Percentiles rank a stretch among this genome's conserved stretches.
Evolutionary conservation across 2,329 filamentous ascomycete species (phyloP).

Genomic region (Fusarium lateritium): DNA sequence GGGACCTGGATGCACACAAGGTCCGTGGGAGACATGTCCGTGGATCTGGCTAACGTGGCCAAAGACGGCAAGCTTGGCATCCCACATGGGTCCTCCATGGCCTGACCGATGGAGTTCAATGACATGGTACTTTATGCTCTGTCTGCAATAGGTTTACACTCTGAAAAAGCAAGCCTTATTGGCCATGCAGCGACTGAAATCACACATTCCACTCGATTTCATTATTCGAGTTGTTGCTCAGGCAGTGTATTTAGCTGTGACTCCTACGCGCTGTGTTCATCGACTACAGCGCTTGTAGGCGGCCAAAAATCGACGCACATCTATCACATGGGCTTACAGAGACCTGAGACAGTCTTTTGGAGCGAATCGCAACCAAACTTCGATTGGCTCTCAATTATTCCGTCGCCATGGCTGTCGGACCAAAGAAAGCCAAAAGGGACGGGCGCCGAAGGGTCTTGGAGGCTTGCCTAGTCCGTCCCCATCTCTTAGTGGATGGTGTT

Average conservation of each 20-base stretch:
- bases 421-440: slow-evolving; percentile 5
- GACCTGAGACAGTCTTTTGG: slow-evolving; percentile 9
- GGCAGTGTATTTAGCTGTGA: background rate
- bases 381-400: background rate
- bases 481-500: slow-evolving; percentile 15
- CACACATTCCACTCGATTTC: background rate
- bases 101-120: slow-evolving; percentile 34
- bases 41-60: slow-evolving; percentile 25
- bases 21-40: slow-evolving; percentile 7
- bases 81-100: slow-evolving; percentile 15
- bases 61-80: slow-evolving; percentile 30
- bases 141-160: slow-evolving; percentile 18
- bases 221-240: background rate
- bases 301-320: slow-evolving; percentile 3
- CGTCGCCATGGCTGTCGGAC: slow-evolving; percentile 9
- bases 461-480: slow-evolving; percentile 5
- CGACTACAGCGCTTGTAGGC: slow-evolving; percentile 15
- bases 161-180: slow-evolving; percentile 27
- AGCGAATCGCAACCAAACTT: background rate
- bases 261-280: background rate
- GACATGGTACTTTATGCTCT: slow-evolving; percentile 24
- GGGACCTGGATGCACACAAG: slow-evolving; percentile 7
- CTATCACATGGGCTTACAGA: background rate
- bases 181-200: slow-evolving; percentile 10
- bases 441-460: slow-evolving; percentile 6